These are phyloP conservation scores for Allantophomopsis cytisporea DNA, from an alignment of 2,329 filamentous ascomycete species.

Conservation along the genomic window DNA sequence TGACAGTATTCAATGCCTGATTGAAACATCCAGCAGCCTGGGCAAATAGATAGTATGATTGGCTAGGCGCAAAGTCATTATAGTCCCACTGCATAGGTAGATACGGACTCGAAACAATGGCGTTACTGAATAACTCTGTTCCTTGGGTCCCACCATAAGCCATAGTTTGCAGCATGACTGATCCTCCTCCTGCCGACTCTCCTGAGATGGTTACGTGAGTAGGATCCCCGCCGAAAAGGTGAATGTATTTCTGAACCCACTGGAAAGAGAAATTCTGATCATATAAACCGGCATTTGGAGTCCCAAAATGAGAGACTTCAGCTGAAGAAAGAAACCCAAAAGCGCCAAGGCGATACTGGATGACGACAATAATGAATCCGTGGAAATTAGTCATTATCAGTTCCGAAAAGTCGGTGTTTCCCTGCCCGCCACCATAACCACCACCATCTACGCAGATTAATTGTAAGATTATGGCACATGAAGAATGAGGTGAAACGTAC, in stretches of 20 bases:
- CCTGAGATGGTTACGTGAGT: conserved; percentile 38
- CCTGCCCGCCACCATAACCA: conserved; percentile 17
- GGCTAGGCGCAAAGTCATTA: conserved; percentile 25
- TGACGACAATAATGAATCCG: conserved; percentile 29
- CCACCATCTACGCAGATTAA: conserved; percentile 15
- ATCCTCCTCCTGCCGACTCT: conserved; percentile 38
- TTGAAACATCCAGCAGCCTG: conserved; percentile 21
- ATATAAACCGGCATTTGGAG: conserved; percentile 35
- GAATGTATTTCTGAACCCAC: conserved; percentile 39
- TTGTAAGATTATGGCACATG: conserved; percentile 16
- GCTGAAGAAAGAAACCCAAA: conserved; percentile 34
- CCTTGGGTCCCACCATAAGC: conserved; percentile 9
- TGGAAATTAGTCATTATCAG: conserved; percentile 33
- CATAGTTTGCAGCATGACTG: conserved; percentile 30
- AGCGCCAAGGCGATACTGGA: conserved; percentile 32
- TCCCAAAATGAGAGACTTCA: conserved; percentile 22
- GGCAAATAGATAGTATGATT: conserved; percentile 29
- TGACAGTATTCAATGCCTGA: conserved; percentile 16
- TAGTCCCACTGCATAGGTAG: conserved; percentile 37
- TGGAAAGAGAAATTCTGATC: conserved; percentile 36
- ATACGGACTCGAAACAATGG: conserved; percentile 29
- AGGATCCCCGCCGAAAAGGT: conserved; percentile 37
- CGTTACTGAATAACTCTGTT: conserved; percentile 4
- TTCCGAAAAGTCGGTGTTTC: conserved; percentile 18
- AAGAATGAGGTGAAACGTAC: conserved; percentile 11